These are phyloP conservation scores for Flueggea neowawraea DNA, from an alignment of 441 rosid species.

Conservation along the genomic window DNA sequence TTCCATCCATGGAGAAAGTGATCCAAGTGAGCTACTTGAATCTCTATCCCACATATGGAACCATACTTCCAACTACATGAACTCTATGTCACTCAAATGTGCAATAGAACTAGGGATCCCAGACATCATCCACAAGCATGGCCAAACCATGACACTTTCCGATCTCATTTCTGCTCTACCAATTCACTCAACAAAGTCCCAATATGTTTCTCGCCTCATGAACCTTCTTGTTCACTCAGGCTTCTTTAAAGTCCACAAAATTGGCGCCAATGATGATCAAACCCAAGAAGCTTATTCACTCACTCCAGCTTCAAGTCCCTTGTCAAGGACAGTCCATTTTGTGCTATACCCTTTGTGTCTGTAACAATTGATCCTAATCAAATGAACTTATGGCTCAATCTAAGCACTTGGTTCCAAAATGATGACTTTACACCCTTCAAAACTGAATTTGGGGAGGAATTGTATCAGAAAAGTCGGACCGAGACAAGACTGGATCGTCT, in stretches of 20 bases:
- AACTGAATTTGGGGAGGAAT: conserved; percentile 7
- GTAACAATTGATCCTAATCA: conserved; percentile 16
- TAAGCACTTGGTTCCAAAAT: conserved; percentile 23
- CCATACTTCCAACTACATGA: conserved; percentile 16
- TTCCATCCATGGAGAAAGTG: too few species aligned
- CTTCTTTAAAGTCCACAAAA: conserved; percentile 4
- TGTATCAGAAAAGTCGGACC: conserved; percentile 12
- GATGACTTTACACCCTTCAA: conserved; percentile 11
- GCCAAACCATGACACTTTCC: conserved; percentile 19
- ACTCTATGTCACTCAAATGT: conserved; percentile 17
- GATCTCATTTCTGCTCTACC: conserved; percentile 10
- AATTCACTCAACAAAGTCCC: conserved; percentile 9
- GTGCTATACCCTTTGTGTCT: conserved; percentile 1
- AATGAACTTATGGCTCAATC: not conserved
- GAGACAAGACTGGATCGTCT: conserved; percentile 4
- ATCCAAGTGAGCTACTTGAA: not conserved
- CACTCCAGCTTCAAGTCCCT: conserved; percentile 17
- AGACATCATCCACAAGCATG: conserved; percentile 17
- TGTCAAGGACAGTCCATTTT: conserved; percentile 14
- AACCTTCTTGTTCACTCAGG: conserved; percentile 22
- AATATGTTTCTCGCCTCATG: conserved; percentile 18
- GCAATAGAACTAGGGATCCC: conserved; percentile 16
- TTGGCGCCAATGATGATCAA: too few species aligned
- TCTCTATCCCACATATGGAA: conserved; percentile 20
- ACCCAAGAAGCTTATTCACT: conserved; percentile 11